These are phyloP conservation scores for Pleurotus djamor DNA, from an alignment of 768 basidiomycete genomes.

Conservation along the genomic window DNA sequence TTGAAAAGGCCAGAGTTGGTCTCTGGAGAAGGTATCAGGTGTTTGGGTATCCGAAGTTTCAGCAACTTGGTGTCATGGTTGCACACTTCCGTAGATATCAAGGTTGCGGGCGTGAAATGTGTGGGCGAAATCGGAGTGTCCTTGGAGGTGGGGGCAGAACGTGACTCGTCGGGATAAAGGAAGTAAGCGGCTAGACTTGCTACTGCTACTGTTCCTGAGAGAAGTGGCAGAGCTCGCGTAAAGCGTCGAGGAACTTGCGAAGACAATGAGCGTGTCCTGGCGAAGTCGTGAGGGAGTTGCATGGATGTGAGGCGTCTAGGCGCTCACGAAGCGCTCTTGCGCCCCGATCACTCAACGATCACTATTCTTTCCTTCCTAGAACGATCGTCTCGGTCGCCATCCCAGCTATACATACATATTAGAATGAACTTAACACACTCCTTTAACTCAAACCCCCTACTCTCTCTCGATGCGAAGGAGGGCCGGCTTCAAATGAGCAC, in stretches of 20 bases:
- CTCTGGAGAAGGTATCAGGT: slow-evolving; percentile 27
- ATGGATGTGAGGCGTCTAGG: too few relatives aligned
- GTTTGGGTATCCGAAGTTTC: slow-evolving; percentile 52
- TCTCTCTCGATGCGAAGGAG: background rate
- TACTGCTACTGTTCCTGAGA: slow-evolving; percentile 35
- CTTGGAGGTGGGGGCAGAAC: slow-evolving; percentile 37
- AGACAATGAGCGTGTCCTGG: background rate
- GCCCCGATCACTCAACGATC: too few relatives aligned
- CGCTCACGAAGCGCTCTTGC: too few relatives aligned
- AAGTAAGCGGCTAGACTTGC: slow-evolving; percentile 46
- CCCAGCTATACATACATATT: too few relatives aligned
- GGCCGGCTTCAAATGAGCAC: background rate
- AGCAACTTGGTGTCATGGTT: slow-evolving; percentile 65
- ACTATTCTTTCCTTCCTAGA: too few relatives aligned
- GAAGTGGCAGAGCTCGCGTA: slow-evolving; percentile 11
- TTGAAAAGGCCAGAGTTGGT: slow-evolving; percentile 16
- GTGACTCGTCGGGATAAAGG: slow-evolving; percentile 46
- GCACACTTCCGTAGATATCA: slow-evolving; percentile 49
- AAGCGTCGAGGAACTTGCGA: slow-evolving; percentile 1
- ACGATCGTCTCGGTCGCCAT: too few relatives aligned
- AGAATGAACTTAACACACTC: too few relatives aligned
- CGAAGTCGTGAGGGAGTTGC: background rate
- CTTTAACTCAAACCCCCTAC: too few relatives aligned
- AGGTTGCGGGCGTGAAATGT: slow-evolving; percentile 59
- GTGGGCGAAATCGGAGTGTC: slow-evolving; percentile 38